These are phyloP conservation scores for Pythium sp. DNA, from an alignment of 352 stramenopile genomes.

Conservation along the genomic window DNA sequence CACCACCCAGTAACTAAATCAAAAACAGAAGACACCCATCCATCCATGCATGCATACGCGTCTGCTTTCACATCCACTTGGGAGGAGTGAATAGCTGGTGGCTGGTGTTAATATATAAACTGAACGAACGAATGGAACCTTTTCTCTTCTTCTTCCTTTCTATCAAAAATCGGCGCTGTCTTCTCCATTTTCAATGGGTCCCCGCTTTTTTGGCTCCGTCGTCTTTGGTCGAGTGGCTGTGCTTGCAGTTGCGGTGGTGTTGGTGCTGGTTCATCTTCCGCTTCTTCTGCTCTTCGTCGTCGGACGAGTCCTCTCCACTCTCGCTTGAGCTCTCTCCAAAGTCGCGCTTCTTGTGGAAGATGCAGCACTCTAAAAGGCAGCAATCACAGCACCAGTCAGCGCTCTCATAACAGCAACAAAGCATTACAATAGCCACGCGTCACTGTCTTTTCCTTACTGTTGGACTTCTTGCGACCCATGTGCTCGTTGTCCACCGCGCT, in stretches of 20 bases:
- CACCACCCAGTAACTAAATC: conserved; percentile 1
- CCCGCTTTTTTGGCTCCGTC: not conserved
- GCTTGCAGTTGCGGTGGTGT: conserved; percentile 21
- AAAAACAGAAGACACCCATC: not conserved
- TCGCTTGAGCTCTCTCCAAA: conserved; percentile 92
- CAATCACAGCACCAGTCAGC: not conserved
- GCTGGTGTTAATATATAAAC: conserved; percentile 5
- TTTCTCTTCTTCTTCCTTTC: not conserved
- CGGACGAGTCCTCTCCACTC: conserved; percentile 80
- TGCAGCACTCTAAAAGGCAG: conserved; percentile 77
- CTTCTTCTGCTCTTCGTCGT: conserved; percentile 26
- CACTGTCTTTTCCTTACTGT: conserved; percentile 47
- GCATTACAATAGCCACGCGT: not conserved
- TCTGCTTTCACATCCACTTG: not conserved
- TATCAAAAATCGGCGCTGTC: conserved; percentile 1
- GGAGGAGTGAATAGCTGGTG: not conserved
- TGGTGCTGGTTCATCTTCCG: conserved; percentile 4
- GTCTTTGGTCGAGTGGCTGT: conserved; percentile 7
- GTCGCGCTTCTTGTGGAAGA: conserved; percentile 91
- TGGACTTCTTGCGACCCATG: conserved; percentile 88
- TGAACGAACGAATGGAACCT: conserved; percentile 1
- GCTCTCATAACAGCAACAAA: not conserved
- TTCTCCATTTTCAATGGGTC: not conserved
- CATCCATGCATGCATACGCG: not conserved
- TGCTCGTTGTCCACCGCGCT: conserved; percentile 92